These are phyloP conservation scores for Russula lepida DNA, from an alignment of 768 basidiomycete species.

Conservation along the genomic window DNA sequence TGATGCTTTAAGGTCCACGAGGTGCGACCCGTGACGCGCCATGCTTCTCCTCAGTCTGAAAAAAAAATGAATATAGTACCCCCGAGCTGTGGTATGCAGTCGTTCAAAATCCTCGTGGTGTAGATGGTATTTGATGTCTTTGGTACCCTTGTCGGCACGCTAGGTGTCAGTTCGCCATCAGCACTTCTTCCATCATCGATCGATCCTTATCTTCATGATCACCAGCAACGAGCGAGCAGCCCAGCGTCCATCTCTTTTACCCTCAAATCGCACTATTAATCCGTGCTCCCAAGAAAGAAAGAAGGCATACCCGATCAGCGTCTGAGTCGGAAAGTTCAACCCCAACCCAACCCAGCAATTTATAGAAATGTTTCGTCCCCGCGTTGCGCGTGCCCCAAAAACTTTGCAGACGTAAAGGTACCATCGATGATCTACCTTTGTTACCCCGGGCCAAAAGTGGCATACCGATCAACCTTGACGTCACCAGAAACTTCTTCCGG, in stretches of 20 bases:
- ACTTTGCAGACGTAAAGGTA: slow-evolving; percentile 73
- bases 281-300: slow-evolving; percentile 43
- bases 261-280: slow-evolving; percentile 36
- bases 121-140: slow-evolving; percentile 95
- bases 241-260: slow-evolving; percentile 62
- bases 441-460: not conserved
- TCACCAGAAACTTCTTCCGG: slow-evolving; percentile 66
- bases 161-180: slow-evolving; percentile 64
- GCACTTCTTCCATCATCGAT: not conserved
- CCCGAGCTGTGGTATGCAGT: no score
- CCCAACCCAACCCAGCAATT: slow-evolving; percentile 85
- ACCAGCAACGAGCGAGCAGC: not conserved
- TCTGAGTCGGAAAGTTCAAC: slow-evolving; percentile 78
- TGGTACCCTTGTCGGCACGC: slow-evolving; percentile 89
- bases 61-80: slow-evolving; percentile 60
- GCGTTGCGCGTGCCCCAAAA: slow-evolving; percentile 83
- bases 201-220: not conserved
- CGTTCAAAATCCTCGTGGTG: slow-evolving; percentile 83
- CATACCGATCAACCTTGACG: not conserved
- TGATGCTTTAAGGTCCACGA: slow-evolving; percentile 49
- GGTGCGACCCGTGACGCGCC: slow-evolving; percentile 50
- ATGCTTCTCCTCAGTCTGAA: slow-evolving; percentile 47
- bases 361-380: slow-evolving; percentile 89
- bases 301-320: slow-evolving; percentile 86
- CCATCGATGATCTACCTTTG: slow-evolving; percentile 5